These are phyloP conservation scores for Gaeumannomyces sp. DNA, from an alignment of 2,329 filamentous ascomycete genomes.

Conservation along the genomic window DNA sequence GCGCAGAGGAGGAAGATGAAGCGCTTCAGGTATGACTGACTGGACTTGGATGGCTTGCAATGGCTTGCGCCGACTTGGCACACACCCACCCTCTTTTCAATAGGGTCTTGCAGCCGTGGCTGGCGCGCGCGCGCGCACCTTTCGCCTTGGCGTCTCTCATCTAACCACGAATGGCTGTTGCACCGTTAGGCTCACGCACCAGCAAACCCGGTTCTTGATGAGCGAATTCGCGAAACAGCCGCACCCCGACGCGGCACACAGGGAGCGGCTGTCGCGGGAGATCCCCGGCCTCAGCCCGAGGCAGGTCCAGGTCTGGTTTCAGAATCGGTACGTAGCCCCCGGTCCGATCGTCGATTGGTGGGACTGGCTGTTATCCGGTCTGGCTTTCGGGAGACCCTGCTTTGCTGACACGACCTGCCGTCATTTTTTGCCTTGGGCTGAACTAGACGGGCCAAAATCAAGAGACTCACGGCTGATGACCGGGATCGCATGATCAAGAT, in stretches of 20 bases:
- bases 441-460: slow-evolving; percentile 63
- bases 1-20: slow-evolving; percentile 65
- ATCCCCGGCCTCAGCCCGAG: slow-evolving; percentile 87
- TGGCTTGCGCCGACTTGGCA: not conserved
- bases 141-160: not conserved
- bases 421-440: not conserved
- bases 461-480: slow-evolving; percentile 64
- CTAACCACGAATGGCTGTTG: not conserved
- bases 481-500: slow-evolving; percentile 67
- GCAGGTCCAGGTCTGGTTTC: slow-evolving; percentile 97
- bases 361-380: not conserved
- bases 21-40: slow-evolving; percentile 59
- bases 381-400: not conserved
- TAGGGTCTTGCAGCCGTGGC: too few species aligned
- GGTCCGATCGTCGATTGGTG: not conserved
- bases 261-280: slow-evolving; percentile 79
- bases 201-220: slow-evolving; percentile 96
- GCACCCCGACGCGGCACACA: slow-evolving; percentile 85
- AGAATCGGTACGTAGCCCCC: slow-evolving; percentile 65
- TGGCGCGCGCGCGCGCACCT: not conserved
- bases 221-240: slow-evolving; percentile 94
- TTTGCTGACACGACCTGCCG: slow-evolving; percentile 1
- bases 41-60: not conserved
- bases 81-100: not conserved
- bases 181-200: slow-evolving; percentile 70